Conservation (phyloP, 257 asterid genomes). For the Jacaranda mimosifolia region DNA sequence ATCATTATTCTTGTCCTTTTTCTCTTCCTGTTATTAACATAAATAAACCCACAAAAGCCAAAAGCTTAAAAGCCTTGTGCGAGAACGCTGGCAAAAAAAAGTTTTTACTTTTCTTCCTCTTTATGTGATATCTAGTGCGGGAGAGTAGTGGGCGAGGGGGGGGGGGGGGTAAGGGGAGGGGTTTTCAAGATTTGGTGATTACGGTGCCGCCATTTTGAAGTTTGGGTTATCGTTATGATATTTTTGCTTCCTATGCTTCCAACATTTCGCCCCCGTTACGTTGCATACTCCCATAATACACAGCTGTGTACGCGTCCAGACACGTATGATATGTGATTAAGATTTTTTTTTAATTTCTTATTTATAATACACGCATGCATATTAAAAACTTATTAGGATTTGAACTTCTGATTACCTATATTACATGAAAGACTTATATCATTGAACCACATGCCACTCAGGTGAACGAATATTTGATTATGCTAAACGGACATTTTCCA, state of each 20-base stretch:
- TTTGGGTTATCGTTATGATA: not conserved
- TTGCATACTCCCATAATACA: slow-evolving; percentile 14
- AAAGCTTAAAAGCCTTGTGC: slow-evolving; percentile 9
- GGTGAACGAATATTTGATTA: no score
- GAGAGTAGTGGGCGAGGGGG: slow-evolving; percentile 1
- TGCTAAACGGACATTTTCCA: no score
- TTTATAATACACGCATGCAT: no score
- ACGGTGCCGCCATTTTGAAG: slow-evolving; percentile 55
- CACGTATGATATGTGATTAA: slow-evolving; percentile 11
- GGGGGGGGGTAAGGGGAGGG: not conserved
- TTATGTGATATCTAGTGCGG: slow-evolving; percentile 22
- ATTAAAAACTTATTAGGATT: no score
- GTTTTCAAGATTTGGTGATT: slow-evolving; percentile 13
- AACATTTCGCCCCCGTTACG: slow-evolving; percentile 48
- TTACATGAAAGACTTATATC: no score
- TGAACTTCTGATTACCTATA: no score
- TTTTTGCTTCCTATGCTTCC: slow-evolving; percentile 57
- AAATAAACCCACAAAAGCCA: slow-evolving; percentile 16
- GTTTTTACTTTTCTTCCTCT: not conserved
- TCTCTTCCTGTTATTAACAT: not conserved
- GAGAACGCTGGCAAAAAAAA: not conserved
- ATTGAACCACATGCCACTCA: no score
- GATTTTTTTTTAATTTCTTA: not conserved
- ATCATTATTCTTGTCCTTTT: slow-evolving; percentile 35
- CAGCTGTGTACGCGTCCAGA: slow-evolving; percentile 12